Conservation (phyloP, 2,329 filamentous ascomycete species). For the Lecanicillium sp. region DNA sequence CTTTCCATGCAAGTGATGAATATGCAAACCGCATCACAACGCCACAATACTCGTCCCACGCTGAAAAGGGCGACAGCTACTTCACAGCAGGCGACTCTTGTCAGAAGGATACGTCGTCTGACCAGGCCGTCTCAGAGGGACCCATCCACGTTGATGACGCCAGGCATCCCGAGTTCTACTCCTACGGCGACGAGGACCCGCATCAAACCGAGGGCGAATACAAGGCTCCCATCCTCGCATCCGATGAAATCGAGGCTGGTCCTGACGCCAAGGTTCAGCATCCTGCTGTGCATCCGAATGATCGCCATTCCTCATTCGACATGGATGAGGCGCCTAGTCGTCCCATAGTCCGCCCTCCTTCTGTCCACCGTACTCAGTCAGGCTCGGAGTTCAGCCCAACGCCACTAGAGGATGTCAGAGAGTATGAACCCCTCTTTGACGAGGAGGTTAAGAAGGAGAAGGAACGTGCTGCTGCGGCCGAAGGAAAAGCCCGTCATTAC, state of each 20-base stretch:
- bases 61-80: slow-evolving; percentile 6
- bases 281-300: slow-evolving; percentile 68
- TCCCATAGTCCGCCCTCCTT: slow-evolving; percentile 56
- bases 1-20: slow-evolving; percentile 79
- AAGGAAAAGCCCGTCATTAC: slow-evolving; percentile 51
- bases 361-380: slow-evolving; percentile 47
- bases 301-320: slow-evolving; percentile 30
- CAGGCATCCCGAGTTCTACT: slow-evolving; percentile 28
- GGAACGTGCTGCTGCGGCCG: slow-evolving; percentile 27
- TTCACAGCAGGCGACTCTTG: neutral
- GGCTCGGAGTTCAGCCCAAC: slow-evolving; percentile 51
- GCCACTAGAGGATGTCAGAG: slow-evolving; percentile 78
- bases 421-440: slow-evolving; percentile 92
- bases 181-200: slow-evolving; percentile 32
- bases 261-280: slow-evolving; percentile 60
- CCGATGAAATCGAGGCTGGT: slow-evolving; percentile 77
- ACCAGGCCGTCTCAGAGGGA: slow-evolving; percentile 41
- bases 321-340: slow-evolving; percentile 52
- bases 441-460: slow-evolving; percentile 57
- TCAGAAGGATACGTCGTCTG: slow-evolving; percentile 9
- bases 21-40: slow-evolving; percentile 70
- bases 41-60: slow-evolving; percentile 42
- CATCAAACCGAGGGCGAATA: slow-evolving; percentile 55
- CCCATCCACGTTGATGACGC: slow-evolving; percentile 68
- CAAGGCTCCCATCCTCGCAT: slow-evolving; percentile 74